Conservation (phyloP, 306 rosid species). For the Alnus glutinosa region DNA sequence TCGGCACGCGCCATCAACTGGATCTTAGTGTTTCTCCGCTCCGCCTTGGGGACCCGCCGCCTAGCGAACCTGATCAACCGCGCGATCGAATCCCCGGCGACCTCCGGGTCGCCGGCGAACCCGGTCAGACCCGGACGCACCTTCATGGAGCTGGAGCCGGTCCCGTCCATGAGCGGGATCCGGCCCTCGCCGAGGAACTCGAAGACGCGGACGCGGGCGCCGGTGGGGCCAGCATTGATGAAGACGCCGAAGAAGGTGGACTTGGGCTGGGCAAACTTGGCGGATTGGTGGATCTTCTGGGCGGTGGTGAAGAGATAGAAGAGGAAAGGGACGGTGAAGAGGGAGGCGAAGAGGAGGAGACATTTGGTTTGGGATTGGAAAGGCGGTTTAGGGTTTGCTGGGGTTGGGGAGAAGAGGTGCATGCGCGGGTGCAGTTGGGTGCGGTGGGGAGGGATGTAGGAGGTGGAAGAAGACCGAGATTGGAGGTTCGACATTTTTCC, state of each 20-base stretch:
- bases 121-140: constrained; percentile 23
- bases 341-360: constrained; percentile 26
- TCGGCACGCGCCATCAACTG: constrained; percentile 33
- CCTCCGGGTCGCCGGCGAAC: constrained; percentile 16
- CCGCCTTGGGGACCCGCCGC: constrained; percentile 37
- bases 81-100: constrained; percentile 15
- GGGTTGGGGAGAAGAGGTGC: constrained; percentile 23
- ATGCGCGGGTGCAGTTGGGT: constrained; percentile 53
- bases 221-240: constrained; percentile 29
- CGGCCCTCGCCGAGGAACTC: constrained; percentile 43
- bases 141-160: constrained; percentile 30
- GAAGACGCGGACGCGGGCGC: constrained; percentile 38
- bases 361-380: constrained; percentile 35
- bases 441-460: constrained; percentile 43
- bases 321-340: constrained; percentile 46
- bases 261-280: constrained; percentile 37
- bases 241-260: constrained; percentile 39
- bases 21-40: constrained; percentile 37
- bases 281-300: constrained; percentile 39
- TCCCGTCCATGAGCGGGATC: constrained; percentile 25
- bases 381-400: neutral
- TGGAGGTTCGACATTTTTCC: neutral
- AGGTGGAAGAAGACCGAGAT: neutral
- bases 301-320: constrained; percentile 56
- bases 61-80: constrained; percentile 37